These are phyloP conservation scores for Pseudodiploospora longispora DNA, from an alignment of 2,329 filamentous ascomycete genomes.

Conservation along the genomic window DNA sequence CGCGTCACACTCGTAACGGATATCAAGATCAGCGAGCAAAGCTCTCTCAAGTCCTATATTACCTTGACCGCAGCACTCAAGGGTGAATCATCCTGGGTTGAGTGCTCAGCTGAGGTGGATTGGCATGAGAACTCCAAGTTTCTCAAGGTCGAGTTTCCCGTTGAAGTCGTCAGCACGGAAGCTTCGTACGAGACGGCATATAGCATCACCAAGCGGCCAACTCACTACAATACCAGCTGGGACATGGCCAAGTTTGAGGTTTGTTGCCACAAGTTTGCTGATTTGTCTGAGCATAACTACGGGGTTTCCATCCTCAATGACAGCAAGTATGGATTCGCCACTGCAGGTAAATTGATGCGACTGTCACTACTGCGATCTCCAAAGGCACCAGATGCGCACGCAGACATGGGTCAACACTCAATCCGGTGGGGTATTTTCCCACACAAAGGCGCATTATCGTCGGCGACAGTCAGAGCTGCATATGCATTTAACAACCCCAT, in stretches of 20 bases:
- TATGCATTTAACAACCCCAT: constrained; percentile 88
- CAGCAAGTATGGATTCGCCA: constrained; percentile 93
- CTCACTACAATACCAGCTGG: constrained; percentile 96
- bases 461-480: constrained; percentile 70
- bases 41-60: constrained; percentile 80
- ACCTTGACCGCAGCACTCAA: constrained; percentile 63
- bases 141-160: constrained; percentile 96
- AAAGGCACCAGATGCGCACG: constrained; percentile 87
- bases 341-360: constrained; percentile 80
- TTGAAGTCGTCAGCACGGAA: constrained; percentile 82
- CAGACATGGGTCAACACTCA: constrained; percentile 83
- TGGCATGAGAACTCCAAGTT: constrained; percentile 98
- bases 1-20: constrained; percentile 75
- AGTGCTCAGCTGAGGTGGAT: constrained; percentile 80
- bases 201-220: constrained; percentile 79
- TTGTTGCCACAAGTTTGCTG: constrained; percentile 90
- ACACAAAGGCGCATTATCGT: constrained; percentile 63
- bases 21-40: constrained; percentile 79
- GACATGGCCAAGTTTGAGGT: constrained; percentile 98
- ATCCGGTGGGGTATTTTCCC: constrained; percentile 90
- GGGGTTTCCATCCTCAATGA: constrained; percentile 92
- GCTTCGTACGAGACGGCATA: constrained; percentile 94
- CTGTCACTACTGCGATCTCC: constrained; percentile 77
- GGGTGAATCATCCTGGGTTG: constrained; percentile 55
- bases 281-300: constrained; percentile 79